These are phyloP conservation scores for Tarenaya hassleriana DNA, from an alignment of 345 rosid species.

Conservation along the genomic window DNA sequence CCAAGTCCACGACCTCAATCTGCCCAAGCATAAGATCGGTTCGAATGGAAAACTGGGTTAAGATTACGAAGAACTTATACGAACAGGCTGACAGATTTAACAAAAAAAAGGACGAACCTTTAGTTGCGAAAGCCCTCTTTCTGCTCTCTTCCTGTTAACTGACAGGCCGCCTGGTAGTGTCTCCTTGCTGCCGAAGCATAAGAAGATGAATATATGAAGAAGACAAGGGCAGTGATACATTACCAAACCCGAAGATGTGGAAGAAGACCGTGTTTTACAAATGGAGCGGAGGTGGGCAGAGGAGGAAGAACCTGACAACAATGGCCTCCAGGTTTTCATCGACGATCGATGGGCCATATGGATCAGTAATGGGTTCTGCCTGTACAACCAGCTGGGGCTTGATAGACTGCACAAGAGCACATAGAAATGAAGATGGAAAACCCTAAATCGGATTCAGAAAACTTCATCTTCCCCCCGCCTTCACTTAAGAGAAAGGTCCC, in stretches of 20 bases:
- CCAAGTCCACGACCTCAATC: slow-evolving; percentile 78
- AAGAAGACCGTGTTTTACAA: not conserved
- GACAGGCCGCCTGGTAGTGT: slow-evolving; percentile 81
- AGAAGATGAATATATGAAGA: not conserved
- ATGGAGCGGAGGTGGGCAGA: not conserved
- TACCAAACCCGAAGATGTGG: slow-evolving; percentile 1
- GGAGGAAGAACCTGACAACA: slow-evolving; percentile 61
- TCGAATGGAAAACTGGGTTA: no score
- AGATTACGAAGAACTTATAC: no score
- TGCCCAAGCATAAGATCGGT: slow-evolving; percentile 31
- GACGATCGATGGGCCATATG: slow-evolving; percentile 81
- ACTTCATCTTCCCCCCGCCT: no score
- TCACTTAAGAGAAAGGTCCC: no score
- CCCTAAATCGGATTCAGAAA: no score
- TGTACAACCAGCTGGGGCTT: slow-evolving; percentile 68
- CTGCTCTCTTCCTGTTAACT: slow-evolving; percentile 73
- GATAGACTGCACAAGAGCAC: slow-evolving; percentile 47
- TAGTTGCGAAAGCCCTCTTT: slow-evolving; percentile 54
- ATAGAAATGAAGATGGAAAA: not conserved
- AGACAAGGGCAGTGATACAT: not conserved
- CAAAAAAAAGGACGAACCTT: no score
- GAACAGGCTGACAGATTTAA: no score
- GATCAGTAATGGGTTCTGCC: slow-evolving; percentile 68
- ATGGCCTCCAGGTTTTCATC: slow-evolving; percentile 76
- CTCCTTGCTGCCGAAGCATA: slow-evolving; percentile 61